Evolutionary conservation across 2,329 filamentous ascomycete genomes (phyloP), one percentile per base, ranked within the genome.

Genomic region (Cladosporium sp.): DNA sequence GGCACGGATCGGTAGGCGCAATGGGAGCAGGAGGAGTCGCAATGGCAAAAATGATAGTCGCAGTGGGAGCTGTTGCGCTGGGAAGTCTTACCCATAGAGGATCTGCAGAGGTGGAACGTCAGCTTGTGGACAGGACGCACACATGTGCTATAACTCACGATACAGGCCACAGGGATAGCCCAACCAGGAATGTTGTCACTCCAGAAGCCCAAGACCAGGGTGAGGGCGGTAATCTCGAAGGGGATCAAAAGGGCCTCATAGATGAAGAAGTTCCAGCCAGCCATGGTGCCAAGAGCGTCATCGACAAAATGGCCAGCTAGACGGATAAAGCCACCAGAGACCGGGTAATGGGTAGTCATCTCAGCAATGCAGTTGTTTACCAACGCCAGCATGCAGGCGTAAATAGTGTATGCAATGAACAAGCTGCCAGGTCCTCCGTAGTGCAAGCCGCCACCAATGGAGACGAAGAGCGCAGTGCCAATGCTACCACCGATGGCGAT

Each of bases 351-450:
- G 44, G 82, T 81, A 34, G 80, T 84, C 87, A 90, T 90, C 75
- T 90, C 88, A 10, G 88, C 87, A 67, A 89, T 81, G 68, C 83
- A 84, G 73, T 89, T 90, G 81, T 89, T 90, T 73, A 90, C 85
- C 57, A 88, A 78, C 28, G 80, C 87, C 67, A 90, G 80, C 64
- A 89, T 73, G 71, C 79, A 74, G 44, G 80, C 81, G 74, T 89
- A 88, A 52, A 87, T 68, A 38, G 81, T 79, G 73, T 86, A 90
- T 44, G 85, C 87, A 66, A 90, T 74, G 68, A 90, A 80, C 49
- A 90, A 77, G 66, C 81, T 84, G 57, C 77, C 81, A 11, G 84
- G 83, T 21, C 84, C 84, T 54, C 80, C 84, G 57, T 78, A 78
- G 68, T 78, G 78, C 28, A 86, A 78, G 66, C 86, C 87, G 69